Evolutionary conservation across 768 basidiomycete species (phyloP), one percentile per base, ranked within the genome.

Genomic region (Rickenella mellea): DNA sequence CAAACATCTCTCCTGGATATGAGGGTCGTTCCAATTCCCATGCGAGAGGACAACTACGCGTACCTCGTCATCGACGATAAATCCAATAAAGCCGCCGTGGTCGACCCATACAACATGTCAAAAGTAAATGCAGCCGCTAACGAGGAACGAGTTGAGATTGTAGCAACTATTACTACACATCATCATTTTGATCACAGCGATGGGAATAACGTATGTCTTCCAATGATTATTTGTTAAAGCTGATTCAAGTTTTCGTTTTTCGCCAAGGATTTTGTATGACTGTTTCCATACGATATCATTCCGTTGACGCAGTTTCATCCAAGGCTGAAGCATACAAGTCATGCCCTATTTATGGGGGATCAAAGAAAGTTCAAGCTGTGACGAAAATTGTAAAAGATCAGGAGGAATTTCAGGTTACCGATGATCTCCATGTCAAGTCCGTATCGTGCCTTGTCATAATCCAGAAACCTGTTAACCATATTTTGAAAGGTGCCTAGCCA

Each of bases 121-220:
- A 86, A 80, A 55, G 77, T 92, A 3, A 55, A 68, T 27, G 73
- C 67, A 0, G 76, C 73, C 1, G 90, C 86, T 2, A 61, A 77
- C 31, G 60, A 65, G 8, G 71, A 75, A 28, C 77, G 69, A 7
- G 82, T 89, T 20, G 57, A 71, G 35, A 70, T 92, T 43, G 69
- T 85, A 27, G 80, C 84, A 29, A 73, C 66, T 19, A 70, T 98
- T 51, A 96, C 90, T 10, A 98, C 94, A 2, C 94, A 96, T 61
- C 89, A 92, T 60, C 93, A 96, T 59, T 53, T 70, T 48, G 93
- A 97, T 64, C 91, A 92, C 58, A 82, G 80, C 49, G 88, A 87
- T 15, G 91, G 91, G 26, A 94, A 93, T 61, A 57, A 78, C 65
- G 87, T 88, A 26, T 47, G 64, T 59, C 14, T 29, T 21, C 9